Evolutionary conservation across 495 filamentous ascomycete genomes (phyloP), one percentile per base, ranked within the genome.

Genomic region (Penicillium chermesinum): DNA sequence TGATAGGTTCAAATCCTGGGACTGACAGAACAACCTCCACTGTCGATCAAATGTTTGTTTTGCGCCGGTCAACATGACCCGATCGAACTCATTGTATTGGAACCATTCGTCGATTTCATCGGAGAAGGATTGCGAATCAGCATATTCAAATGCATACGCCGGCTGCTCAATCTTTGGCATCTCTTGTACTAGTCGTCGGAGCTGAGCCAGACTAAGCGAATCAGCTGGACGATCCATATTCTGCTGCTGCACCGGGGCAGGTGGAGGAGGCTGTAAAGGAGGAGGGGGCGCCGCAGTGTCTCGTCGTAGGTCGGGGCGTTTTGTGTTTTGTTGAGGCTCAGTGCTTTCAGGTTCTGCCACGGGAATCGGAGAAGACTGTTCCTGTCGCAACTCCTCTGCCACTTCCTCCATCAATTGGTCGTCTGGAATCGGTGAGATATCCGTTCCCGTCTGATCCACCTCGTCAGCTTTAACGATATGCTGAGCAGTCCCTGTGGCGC

Each of bases 101-200:
- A 98, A 98, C 91, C 91, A 97, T 67, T 97, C 93, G 55, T 96
- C 88, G 16, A 97, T 72, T 70, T 98, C 93, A 47, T 93, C 89
- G 7, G 83, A 77, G 50, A 94, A 84, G 1, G 82, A 74, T 34
- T 88, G 81, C 2, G 84, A 76, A 68, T 96, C 89, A n/a, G 80
- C 73, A 70, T 97, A 97, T 57, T 81, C 79, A 64, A 93, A 98
- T 41, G 91, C 89, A 71, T 98, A 98, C n/a, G 89, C 88, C 38
- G 83, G 81, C 46, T 87, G 79, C 62, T 96, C 86, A 20, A 72
- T 61, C 58, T 78, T 82, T 1, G 89, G 88, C 58, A 95, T 83
- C 41, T 94, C 86, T 44, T 83, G 82, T 2, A 95, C 87, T 17
- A 98, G 76, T 45, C 79, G 80, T 48, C 79, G 80, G 46, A 98